These are phyloP conservation scores for Solanum paucissectum DNA, from an alignment of 257 asterid genomes.

Conservation along the genomic window DNA sequence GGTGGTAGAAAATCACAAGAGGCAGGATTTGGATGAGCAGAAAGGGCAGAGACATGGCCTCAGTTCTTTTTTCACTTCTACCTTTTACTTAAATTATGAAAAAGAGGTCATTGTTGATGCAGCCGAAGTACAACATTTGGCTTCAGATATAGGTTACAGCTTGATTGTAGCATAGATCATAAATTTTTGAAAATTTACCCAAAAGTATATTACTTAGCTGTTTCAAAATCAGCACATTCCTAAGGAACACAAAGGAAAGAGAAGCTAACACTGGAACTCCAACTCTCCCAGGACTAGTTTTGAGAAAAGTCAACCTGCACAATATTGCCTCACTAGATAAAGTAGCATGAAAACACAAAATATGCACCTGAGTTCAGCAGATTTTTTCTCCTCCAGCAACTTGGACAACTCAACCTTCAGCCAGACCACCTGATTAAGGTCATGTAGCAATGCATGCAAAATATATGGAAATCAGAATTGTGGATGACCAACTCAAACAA, in stretches of 20 bases:
- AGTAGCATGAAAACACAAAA: not conserved
- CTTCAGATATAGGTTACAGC: not conserved
- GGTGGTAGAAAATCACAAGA: not conserved
- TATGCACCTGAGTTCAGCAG: conserved; percentile 80
- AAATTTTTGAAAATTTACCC: not conserved
- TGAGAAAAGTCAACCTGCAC: not conserved
- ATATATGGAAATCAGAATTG: not conserved
- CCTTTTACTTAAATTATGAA: not conserved
- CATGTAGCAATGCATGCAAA: not conserved
- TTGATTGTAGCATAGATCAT: not conserved
- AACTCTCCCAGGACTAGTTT: not conserved
- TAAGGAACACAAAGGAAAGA: not conserved
- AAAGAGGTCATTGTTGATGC: not conserved
- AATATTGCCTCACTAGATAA: not conserved
- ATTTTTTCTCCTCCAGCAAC: conserved; percentile 80
- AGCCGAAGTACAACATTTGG: not conserved
- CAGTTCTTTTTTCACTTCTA: not conserved
- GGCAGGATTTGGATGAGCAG: not conserved
- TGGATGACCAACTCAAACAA: not conserved
- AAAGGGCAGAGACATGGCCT: not conserved
- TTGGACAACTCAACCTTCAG: conserved; percentile 86
- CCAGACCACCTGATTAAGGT: conserved; percentile 57
- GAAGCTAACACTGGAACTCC: not conserved
- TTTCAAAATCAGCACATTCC: not conserved
- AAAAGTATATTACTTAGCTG: not conserved